These are phyloP conservation scores for Cutaneotrichosporon curvatum DNA, from an alignment of 1,284 basidiomycete genomes.

Conservation along the genomic window DNA sequence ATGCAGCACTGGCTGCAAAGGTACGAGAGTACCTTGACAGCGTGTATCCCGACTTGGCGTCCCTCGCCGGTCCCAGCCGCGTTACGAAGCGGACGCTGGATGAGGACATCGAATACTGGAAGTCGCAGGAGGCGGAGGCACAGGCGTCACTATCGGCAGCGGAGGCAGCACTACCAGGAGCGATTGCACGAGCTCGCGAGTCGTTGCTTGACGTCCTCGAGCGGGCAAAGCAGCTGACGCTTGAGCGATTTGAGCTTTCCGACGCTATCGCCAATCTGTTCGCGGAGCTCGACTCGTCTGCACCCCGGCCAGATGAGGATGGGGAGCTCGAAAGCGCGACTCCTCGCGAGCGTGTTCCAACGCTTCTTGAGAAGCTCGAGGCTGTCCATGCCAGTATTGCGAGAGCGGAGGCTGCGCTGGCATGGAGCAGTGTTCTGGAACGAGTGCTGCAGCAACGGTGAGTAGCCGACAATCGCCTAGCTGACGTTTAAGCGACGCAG, in stretches of 20 bases:
- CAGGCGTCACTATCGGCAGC: conserved; percentile 23
- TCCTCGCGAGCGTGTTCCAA: conserved; percentile 9
- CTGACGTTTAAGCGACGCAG: conserved; percentile 31
- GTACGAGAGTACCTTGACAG: conserved; percentile 29
- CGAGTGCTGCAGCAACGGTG: conserved; percentile 66
- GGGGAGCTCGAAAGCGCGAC: conserved; percentile 3
- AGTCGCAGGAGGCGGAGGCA: conserved; percentile 18
- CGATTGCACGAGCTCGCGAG: conserved; percentile 25
- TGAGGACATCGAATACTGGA: conserved; percentile 37
- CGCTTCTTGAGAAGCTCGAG: conserved; percentile 56
- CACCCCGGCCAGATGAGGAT: conserved; percentile 1
- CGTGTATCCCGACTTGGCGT: conserved; percentile 26
- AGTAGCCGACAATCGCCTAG: conserved; percentile 15
- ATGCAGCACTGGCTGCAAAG: conserved; percentile 8
- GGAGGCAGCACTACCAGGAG: conserved; percentile 23
- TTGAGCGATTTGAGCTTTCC: conserved; percentile 58
- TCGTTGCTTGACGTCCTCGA: conserved; percentile 45
- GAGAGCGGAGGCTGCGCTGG: conserved; percentile 64
- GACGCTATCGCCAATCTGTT: conserved; percentile 37
- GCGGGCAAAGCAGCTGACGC: conserved; percentile 62
- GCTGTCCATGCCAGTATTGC: conserved; percentile 65
- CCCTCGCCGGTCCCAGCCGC: conserved; percentile 10
- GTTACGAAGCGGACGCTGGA: conserved; percentile 13
- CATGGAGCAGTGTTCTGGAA: conserved; percentile 68
- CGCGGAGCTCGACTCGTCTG: conserved; percentile 21